These are phyloP conservation scores for Apophysomyces elegans DNA, from an alignment of 371 early-diverging fungal species.

Conservation along the genomic window DNA sequence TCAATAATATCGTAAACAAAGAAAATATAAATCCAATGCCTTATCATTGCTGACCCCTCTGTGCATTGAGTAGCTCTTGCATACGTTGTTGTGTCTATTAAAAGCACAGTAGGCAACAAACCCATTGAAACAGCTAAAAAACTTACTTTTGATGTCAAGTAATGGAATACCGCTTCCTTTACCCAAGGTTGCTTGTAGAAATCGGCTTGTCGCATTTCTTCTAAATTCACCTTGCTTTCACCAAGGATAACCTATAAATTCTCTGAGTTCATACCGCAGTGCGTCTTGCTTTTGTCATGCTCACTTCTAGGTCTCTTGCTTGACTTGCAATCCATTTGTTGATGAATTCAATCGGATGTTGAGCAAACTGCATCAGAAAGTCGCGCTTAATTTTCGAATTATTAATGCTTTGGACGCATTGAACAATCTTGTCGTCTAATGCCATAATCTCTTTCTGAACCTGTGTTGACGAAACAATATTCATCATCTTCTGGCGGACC, in stretches of 20 bases:
- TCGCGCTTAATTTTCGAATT: slow-evolving; percentile 90
- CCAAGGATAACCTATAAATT: slow-evolving; percentile 59
- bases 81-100: slow-evolving; percentile 53
- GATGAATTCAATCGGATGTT: slow-evolving; percentile 88
- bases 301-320: slow-evolving; percentile 87
- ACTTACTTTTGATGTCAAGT: slow-evolving; percentile 69
- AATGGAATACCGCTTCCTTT: slow-evolving; percentile 90
- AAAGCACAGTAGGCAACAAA: neutral
- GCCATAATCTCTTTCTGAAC: slow-evolving; percentile 61
- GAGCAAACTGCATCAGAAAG: slow-evolving; percentile 87
- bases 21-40: neutral
- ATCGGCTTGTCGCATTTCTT: slow-evolving; percentile 78
- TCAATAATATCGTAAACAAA: too few species aligned
- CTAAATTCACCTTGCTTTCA: slow-evolving; percentile 81
- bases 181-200: slow-evolving; percentile 89
- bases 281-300: too few species aligned
- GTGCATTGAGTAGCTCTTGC: slow-evolving; percentile 51
- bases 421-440: slow-evolving; percentile 71
- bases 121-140: neutral
- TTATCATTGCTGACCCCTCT: slow-evolving; percentile 28
- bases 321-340: slow-evolving; percentile 93
- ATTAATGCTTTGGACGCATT: slow-evolving; percentile 81
- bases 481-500: slow-evolving; percentile 57
- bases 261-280: too few species aligned
- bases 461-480: slow-evolving; percentile 42